phyloP scores from a whole-genome alignment of 2,329 filamentous ascomycete genomes.

The Neoarthrinium moseri region DNA sequence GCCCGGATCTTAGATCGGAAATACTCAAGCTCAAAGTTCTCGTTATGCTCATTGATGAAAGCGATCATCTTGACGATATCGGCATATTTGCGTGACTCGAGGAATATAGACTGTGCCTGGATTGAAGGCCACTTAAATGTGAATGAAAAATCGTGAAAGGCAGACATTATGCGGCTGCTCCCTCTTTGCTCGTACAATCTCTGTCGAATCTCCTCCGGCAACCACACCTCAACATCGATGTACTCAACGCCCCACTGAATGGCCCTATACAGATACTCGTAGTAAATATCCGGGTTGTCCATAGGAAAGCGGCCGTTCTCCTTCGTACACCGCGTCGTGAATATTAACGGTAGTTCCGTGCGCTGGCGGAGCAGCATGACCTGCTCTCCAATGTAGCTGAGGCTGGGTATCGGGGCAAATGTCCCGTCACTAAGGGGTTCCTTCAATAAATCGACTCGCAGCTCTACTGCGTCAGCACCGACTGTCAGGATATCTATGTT shows the following conservation, averaged over 20 bases:
- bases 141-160: slow-evolving; percentile 85
- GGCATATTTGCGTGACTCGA: slow-evolving; percentile 69
- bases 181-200: slow-evolving; percentile 68
- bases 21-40: slow-evolving; percentile 88
- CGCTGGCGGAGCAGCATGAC: slow-evolving; percentile 80
- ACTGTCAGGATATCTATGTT: slow-evolving; percentile 87
- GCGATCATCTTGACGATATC: slow-evolving; percentile 92
- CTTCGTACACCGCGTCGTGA: slow-evolving; percentile 77
- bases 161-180: slow-evolving; percentile 84
- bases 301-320: slow-evolving; percentile 86
- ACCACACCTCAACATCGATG: slow-evolving; percentile 84
- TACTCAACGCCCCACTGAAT: slow-evolving; percentile 91
- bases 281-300: slow-evolving; percentile 73
- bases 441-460: slow-evolving; percentile 77
- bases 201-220: slow-evolving; percentile 72
- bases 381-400: slow-evolving; percentile 84
- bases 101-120: slow-evolving; percentile 70
- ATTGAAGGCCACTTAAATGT: slow-evolving; percentile 79
- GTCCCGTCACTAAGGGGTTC: slow-evolving; percentile 65
- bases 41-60: slow-evolving; percentile 76
- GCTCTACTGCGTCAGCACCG: slow-evolving; percentile 80
- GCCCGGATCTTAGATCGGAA: slow-evolving; percentile 76
- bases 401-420: slow-evolving; percentile 67
- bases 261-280: slow-evolving; percentile 76
- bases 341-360: slow-evolving; percentile 87